phyloP scores from a whole-genome alignment of 805 yeast genomes.

The Candida insectalens region DNA sequence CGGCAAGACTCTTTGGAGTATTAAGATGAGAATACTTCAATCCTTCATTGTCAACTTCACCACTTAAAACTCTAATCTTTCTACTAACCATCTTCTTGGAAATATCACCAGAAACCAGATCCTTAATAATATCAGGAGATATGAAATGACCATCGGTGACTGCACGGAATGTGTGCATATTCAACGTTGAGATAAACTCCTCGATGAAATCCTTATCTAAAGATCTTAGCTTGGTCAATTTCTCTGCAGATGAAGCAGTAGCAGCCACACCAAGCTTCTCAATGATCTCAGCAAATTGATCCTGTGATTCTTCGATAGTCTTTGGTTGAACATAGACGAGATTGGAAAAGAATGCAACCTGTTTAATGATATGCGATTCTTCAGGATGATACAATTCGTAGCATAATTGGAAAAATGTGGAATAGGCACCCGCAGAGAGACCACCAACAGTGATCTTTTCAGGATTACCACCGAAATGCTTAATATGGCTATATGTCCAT shows the following conservation, averaged over 20 bases:
- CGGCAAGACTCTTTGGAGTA: constrained; percentile 11
- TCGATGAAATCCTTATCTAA: constrained; percentile 5
- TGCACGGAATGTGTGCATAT: constrained; percentile 24
- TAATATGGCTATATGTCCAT: constrained; percentile 34
- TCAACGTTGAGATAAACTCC: constrained; percentile 5
- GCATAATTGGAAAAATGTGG: constrained; percentile 30
- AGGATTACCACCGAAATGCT: constrained; percentile 37
- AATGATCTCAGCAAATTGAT: constrained; percentile 27
- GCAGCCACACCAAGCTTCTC: constrained; percentile 12
- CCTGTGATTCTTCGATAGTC: constrained; percentile 22
- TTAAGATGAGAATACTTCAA: constrained; percentile 6
- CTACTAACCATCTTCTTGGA: constrained; percentile 4
- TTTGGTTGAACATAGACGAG: constrained; percentile 29
- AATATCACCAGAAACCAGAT: constrained; percentile 20
- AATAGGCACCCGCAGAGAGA: constrained; percentile 36
- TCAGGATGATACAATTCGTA: constrained; percentile 34
- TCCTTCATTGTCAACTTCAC: constrained; percentile 9
- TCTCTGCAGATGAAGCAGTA: constrained; percentile 5
- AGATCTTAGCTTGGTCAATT: constrained; percentile 5
- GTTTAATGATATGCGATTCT: constrained; percentile 28
- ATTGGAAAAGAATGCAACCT: constrained; percentile 26
- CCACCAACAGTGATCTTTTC: constrained; percentile 33
- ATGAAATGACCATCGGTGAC: constrained; percentile 30
- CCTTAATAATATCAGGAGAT: constrained; percentile 20
- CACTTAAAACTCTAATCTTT: constrained; percentile 6